A percentile compares a stretch with the other conserved stretches of the same genome.
Conservation (phyloP, 2,329 filamentous ascomycete species). For the Cordyceps farinosa region DNA sequence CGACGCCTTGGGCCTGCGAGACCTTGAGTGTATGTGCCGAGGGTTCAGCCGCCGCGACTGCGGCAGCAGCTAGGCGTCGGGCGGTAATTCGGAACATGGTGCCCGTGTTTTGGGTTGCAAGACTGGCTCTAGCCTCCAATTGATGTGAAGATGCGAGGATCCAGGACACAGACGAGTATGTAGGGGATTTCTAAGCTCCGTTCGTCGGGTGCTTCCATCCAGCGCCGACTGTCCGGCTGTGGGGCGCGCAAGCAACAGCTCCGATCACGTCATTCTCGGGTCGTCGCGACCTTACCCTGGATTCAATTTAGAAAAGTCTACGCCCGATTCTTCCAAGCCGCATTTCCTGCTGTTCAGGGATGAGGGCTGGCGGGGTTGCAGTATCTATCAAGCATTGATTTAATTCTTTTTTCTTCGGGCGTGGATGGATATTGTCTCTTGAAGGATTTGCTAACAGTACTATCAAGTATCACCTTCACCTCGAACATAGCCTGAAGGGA, state of each 20-base stretch:
- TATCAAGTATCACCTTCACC: constrained; percentile 34
- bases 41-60: constrained; percentile 48
- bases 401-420: too few relatives aligned
- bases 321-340: background rate
- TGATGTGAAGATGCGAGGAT: background rate
- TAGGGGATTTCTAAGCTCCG: background rate
- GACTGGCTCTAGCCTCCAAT: background rate
- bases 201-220: background rate
- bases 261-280: constrained; percentile 18
- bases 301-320: background rate
- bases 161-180: background rate
- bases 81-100: constrained; percentile 67
- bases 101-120: background rate
- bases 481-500: constrained; percentile 73
- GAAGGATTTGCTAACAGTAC: background rate
- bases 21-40: constrained; percentile 64
- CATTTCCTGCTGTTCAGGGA: background rate
- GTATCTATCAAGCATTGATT: too few relatives aligned
- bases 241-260: constrained; percentile 1
- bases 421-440: background rate
- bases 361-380: too few relatives aligned
- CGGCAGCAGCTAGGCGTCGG: constrained; percentile 53
- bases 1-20: constrained; percentile 74
- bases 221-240: constrained; percentile 3
- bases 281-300: constrained; percentile 13